Evolutionary conservation across 495 filamentous ascomycete species (phyloP), one percentile per base, ranked within the genome.

Genomic region (Penicillium tannophilum): DNA sequence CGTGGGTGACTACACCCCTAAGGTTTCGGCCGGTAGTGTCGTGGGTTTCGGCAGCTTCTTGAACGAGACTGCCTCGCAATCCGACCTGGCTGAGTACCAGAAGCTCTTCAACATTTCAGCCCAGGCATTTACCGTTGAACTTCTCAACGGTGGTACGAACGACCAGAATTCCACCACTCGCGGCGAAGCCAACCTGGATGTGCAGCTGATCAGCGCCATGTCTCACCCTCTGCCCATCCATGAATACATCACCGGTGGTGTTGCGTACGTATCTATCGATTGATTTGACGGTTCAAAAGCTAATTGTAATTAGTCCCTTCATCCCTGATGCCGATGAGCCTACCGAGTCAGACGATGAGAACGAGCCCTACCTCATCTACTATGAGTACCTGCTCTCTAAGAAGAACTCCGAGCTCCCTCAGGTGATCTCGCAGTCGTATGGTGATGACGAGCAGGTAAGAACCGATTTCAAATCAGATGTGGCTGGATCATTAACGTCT

Each of bases 361-460:
- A 90, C 67, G 87, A 90, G 76, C 88, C 88, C 0, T 91, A 88
- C 62, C 68, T 90, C 23, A 73, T 81, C 14, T 89, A 83, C 59
- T 82, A 90, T 42, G 77, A 81, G 31, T 87, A 86, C 62, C 69
- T 87, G 16, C 71, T 83, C 35, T 67, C 69, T 9, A 43, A 84
- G 19, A 85, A 85, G 67, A 74, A 79, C 52, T 59, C 66, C 35
- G 72, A 83, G 45, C 78, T 91, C 33, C 89, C 89, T 4, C 83
- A 86, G 55, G 82, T 87, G 23, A 82, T 92, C 60, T 82, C 84
- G 47, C 87, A 84, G 47, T 89, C 86, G 0, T 92, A 91, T 65
- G 87, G 86, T 48, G 88, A 90, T 61, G 83, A 89, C 52, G 89
- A 92, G 67, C 76, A 69, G 60, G 53, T 70, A 59, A 47, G 30